These are phyloP conservation scores for Amanita phalloides DNA, from an alignment of 768 basidiomycete species.

Conservation along the genomic window DNA sequence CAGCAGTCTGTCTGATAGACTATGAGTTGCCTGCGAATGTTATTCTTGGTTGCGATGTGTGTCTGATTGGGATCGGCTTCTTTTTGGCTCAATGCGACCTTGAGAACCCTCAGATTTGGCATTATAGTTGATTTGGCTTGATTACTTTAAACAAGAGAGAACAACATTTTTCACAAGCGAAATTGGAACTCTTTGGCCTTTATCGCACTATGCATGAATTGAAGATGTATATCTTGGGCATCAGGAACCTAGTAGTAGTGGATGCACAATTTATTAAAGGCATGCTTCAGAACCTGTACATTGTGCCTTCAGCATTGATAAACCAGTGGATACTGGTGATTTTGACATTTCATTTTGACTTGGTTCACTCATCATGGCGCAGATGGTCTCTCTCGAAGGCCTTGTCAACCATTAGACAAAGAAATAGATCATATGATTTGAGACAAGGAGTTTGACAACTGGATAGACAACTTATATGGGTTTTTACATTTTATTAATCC, in stretches of 20 bases:
- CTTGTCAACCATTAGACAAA: constrained; percentile 7
- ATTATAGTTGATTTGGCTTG: constrained; percentile 22
- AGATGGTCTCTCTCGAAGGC: constrained; percentile 19
- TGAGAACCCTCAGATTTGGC: too few species aligned
- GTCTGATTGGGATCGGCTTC: constrained; percentile 21
- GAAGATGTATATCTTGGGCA: too few species aligned
- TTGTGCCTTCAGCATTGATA: constrained; percentile 14
- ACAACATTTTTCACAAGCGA: too few species aligned
- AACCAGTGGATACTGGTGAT: constrained; percentile 19
- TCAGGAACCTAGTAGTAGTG: too few species aligned
- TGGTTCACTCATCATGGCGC: too few species aligned
- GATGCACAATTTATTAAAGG: constrained; percentile 14
- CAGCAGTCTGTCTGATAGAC: constrained; percentile 21
- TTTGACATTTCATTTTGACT: constrained; percentile 20
- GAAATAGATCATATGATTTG: neutral
- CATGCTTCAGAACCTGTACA: constrained; percentile 19
- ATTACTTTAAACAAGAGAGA: constrained; percentile 23
- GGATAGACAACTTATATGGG: neutral
- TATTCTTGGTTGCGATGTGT: constrained; percentile 26
- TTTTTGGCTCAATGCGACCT: constrained; percentile 18
- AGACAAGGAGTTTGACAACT: neutral
- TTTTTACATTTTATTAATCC: too few species aligned
- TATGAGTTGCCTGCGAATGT: constrained; percentile 16
- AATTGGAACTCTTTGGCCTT: too few species aligned
- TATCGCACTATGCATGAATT: too few species aligned